Base-by-base conservation (phyloP, 2,329 filamentous ascomycete genomes). In the Microsporum canis region DNA sequence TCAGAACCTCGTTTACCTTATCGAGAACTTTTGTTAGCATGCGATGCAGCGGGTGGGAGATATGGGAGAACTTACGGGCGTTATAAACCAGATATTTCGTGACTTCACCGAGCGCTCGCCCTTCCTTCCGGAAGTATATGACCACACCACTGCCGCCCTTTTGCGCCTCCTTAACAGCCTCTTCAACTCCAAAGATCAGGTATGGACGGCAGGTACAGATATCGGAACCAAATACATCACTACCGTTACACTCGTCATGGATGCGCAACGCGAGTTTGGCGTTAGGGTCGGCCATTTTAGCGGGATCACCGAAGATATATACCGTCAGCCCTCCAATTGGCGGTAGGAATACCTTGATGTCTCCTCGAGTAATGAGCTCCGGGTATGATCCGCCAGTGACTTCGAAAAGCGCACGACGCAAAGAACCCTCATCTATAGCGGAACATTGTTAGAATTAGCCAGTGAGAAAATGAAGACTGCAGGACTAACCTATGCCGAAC, bases 71-170 rank as follows among this genome's bases (percentile, higher is more conserved):
- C 66, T 73, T 77, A 67, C 76, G 72, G 67, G 81, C 77, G 65
- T 79, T 79, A 67, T 80, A 83, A 70, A 95, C 91, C 72, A 87
- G 75, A 65, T 87, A 87, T 70, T 96, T 96, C 60, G 91, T 95
- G 34, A 99, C 94, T 74, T 99, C 94, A 59, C 94, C 94, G 5
- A 97, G 79, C 41, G 92, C 94, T 67, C 94, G 84, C 36, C 94
- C 94, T 78, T 99, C 94, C 74, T 99, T 99, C 67, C 94, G 86
- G 83, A 97, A 99, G 74, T 99, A 99, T 72, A 97, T 96, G 60
- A 97, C 94, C 27, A 96, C 90, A 61, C 92, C 92, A 68, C 88
- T 92, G 56, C 92, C 92, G 59, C 92, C 92, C 61, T 88, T 90
- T 72, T 97, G 94, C 8, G 94, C 94, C 76, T 97, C 91, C 71